Conservation (phyloP, 2,329 filamentous ascomycete genomes). For the Aphanoascus verrucosus region DNA sequence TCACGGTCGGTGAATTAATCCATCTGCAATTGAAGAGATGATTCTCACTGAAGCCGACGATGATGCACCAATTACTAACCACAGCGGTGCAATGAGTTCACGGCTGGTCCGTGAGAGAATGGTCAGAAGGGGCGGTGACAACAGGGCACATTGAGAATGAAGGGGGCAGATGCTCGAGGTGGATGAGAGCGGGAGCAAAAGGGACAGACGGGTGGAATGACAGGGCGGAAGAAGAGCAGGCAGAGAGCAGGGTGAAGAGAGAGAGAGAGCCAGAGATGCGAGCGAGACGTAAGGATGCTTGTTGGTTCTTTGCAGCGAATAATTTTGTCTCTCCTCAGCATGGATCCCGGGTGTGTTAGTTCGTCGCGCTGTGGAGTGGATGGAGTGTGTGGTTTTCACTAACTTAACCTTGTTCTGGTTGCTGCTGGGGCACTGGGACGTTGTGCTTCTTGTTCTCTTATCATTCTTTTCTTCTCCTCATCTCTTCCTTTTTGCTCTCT, state of each 20-base stretch:
- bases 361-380: not conserved
- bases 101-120: not conserved
- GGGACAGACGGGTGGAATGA: not conserved
- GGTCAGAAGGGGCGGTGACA: not conserved
- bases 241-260: not conserved
- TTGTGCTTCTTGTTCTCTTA: not conserved
- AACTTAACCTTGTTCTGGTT: not conserved
- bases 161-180: not conserved
- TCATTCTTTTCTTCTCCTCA: too few relatives aligned
- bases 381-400: not conserved
- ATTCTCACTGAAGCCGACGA: not conserved
- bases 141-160: not conserved
- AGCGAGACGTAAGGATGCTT: constrained; percentile 1
- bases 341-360: not conserved
- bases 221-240: not conserved
- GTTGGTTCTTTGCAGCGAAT: not conserved
- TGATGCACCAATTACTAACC: not conserved
- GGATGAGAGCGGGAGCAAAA: not conserved
- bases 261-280: not conserved
- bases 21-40: constrained; percentile 6
- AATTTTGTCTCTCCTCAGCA: constrained; percentile 5
- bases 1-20: constrained; percentile 2
- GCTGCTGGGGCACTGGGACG: not conserved
- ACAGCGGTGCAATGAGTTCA: not conserved
- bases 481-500: too few relatives aligned